A percentile compares a stretch with the other conserved stretches of the same genome.
phyloP scores from a whole-genome alignment of 371 early-diverging fungal species.

The Blakeslea trispora region DNA sequence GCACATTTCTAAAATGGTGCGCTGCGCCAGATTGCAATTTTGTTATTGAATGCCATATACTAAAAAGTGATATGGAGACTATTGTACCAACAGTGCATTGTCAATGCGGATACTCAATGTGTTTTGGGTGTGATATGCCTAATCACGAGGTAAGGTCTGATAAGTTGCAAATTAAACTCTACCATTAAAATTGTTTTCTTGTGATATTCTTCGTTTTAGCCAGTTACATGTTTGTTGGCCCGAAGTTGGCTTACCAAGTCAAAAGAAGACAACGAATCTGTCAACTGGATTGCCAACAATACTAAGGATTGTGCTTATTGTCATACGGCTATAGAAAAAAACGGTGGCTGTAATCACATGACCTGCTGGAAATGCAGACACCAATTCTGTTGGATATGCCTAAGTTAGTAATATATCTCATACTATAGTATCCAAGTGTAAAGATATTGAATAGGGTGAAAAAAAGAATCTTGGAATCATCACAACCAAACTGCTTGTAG shows the following conservation, averaged over 20 bases:
- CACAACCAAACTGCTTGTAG: conserved; percentile 66
- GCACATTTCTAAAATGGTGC: conserved; percentile 84
- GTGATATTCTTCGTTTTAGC: conserved; percentile 31
- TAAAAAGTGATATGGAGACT: conserved; percentile 61
- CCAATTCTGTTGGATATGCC: conserved; percentile 89
- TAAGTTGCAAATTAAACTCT: background rate
- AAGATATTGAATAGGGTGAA: no score
- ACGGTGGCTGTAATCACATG: conserved; percentile 96
- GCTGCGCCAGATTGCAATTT: conserved; percentile 94
- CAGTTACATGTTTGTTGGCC: conserved; percentile 82
- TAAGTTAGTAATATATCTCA: conserved; percentile 52
- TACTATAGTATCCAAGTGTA: no score
- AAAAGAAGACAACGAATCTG: conserved; percentile 95
- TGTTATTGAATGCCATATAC: conserved; percentile 86
- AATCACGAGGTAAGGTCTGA: conserved; percentile 70
- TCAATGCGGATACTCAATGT: conserved; percentile 76
- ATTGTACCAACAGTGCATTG: conserved; percentile 89
- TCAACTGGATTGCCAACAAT: conserved; percentile 95
- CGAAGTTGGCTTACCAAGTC: conserved; percentile 92
- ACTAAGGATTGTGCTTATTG: conserved; percentile 97
- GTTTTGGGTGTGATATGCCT: conserved; percentile 86
- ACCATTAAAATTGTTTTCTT: background rate
- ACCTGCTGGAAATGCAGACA: conserved; percentile 83
- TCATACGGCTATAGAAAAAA: conserved; percentile 94
- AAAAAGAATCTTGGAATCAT: background rate